Evolutionary conservation across 805 yeast species (phyloP), one percentile per base, ranked within the genome.

Genomic region (Millerozyma acaciae): DNA sequence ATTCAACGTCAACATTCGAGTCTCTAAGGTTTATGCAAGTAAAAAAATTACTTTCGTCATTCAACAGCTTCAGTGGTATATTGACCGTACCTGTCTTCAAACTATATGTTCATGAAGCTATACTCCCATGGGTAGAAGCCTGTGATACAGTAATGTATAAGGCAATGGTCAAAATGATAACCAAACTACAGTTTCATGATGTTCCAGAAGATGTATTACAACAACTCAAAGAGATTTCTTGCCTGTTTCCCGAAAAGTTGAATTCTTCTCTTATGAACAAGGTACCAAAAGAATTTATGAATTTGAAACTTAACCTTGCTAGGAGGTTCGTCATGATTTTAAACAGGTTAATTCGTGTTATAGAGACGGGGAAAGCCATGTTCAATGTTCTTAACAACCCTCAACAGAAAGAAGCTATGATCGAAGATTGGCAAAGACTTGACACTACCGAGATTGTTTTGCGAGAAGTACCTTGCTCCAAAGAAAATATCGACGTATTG

Each of bases 131-230:
- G 94, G 68, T 83, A n/a, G 46, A 67, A 20, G 60, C 71, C 29
- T 82, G 87, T 50, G 95, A 87, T 53, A 47, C 70, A 38, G 61
- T 73, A n/a, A 70, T 80, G 58, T 84, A 80, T 56, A 62, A 62
- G 26, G 49, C 65, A 3, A 57, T 72, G 50, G 64, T 80, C 15
- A 74, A 73, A 43, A 70, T 80, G 72, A 57, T 86, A 40, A 70
- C 80, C 4, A 80, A 79, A 17, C 58, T 83, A 36, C 75, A 77
- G 10, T 57, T 79, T 25, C 82, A 77, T 39, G 57, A 61, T 34
- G 69, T 81, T 4, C 85, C 88, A 2, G 59, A 59, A 1, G 69
- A 70, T 8, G 79, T 79, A n/a, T 50, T 75, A 20, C 53, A 52
- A 3, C 76, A 76, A 28, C 62, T 86, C 39, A 73, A 72, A 30